These are phyloP conservation scores for Euphorbia pulcherrima DNA, from an alignment of 345 rosid genomes.

Conservation along the genomic window DNA sequence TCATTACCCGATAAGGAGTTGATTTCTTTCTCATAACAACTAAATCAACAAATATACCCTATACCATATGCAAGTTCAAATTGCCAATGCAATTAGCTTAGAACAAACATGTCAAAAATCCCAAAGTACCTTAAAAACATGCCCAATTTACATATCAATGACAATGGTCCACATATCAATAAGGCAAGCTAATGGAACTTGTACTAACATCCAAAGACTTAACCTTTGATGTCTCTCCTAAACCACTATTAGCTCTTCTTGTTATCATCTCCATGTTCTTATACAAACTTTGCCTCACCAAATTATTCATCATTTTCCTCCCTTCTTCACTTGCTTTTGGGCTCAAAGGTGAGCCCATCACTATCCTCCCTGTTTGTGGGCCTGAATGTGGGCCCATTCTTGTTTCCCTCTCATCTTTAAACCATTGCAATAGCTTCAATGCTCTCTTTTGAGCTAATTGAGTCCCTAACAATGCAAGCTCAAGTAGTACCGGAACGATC, in stretches of 20 bases:
- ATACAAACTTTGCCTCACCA: conserved; percentile 79
- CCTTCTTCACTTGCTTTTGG: conserved; percentile 56
- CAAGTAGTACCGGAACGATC: conserved; percentile 69
- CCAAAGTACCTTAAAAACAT: neutral
- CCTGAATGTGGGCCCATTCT: conserved; percentile 95
- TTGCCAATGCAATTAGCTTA: conserved; percentile 4
- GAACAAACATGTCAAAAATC: conserved; percentile 16
- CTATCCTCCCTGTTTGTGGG: conserved; percentile 57
- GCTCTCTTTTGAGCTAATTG: conserved; percentile 84
- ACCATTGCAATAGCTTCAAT: conserved; percentile 78
- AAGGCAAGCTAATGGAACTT: conserved; percentile 90
- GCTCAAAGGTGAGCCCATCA: conserved; percentile 55
- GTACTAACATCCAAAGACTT: conserved; percentile 72
- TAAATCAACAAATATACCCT: conserved; percentile 7
- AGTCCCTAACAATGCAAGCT: conserved; percentile 65
- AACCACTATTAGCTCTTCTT: conserved; percentile 47
- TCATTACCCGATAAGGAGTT: conserved; percentile 23
- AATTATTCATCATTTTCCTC: conserved; percentile 64
- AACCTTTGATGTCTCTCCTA: conserved; percentile 36
- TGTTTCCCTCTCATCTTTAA: conserved; percentile 73
- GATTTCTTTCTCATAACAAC: conserved; percentile 4
- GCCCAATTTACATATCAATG: neutral
- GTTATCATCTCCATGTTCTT: conserved; percentile 91
- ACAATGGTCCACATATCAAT: conserved; percentile 22
- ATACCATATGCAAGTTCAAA: neutral